A percentile compares a stretch with the other conserved stretches of the same genome.
Evolutionary conservation across 208 protist genomes (phyloP).

Genomic region (Wallacemonas sp.): DNA sequence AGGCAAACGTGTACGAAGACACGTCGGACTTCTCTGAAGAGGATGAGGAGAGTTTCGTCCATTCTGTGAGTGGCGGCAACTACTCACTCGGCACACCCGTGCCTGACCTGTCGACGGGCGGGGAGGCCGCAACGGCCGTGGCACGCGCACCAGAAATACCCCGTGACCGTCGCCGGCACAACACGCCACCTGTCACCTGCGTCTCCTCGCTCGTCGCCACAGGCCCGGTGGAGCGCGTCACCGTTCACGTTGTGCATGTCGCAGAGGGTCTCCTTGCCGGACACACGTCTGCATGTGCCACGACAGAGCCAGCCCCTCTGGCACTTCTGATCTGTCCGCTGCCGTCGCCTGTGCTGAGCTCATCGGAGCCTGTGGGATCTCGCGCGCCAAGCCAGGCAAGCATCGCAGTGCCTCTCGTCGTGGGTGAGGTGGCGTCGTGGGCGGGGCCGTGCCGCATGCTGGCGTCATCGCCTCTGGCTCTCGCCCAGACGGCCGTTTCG

Average conservation of each 20-base stretch:
- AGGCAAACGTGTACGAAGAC: slow-evolving; percentile 5
- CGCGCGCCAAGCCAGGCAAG: not conserved
- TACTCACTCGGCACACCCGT: slow-evolving; percentile 8
- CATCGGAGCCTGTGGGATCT: too few species aligned
- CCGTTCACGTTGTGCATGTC: not conserved
- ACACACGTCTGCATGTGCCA: not conserved
- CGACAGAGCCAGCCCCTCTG: not conserved
- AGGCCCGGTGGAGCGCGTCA: not conserved
- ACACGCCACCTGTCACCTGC: not conserved
- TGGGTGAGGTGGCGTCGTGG: not conserved
- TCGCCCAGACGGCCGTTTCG: too few species aligned
- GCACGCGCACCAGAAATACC: too few species aligned
- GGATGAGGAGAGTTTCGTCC: not conserved
- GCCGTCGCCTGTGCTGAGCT: not conserved
- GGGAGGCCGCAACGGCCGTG: too few species aligned
- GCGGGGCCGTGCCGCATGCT: slow-evolving; percentile 3
- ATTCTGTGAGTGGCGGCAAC: not conserved
- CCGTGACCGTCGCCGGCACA: too few species aligned
- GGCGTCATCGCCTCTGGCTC: not conserved
- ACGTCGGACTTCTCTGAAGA: not conserved
- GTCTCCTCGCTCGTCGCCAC: not conserved
- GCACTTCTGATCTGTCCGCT: not conserved
- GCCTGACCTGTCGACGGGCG: too few species aligned
- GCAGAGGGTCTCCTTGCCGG: not conserved
- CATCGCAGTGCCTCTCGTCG: not conserved